These are phyloP conservation scores for Bruguiera parviflora DNA, from an alignment of 345 rosid genomes.

Conservation along the genomic window DNA sequence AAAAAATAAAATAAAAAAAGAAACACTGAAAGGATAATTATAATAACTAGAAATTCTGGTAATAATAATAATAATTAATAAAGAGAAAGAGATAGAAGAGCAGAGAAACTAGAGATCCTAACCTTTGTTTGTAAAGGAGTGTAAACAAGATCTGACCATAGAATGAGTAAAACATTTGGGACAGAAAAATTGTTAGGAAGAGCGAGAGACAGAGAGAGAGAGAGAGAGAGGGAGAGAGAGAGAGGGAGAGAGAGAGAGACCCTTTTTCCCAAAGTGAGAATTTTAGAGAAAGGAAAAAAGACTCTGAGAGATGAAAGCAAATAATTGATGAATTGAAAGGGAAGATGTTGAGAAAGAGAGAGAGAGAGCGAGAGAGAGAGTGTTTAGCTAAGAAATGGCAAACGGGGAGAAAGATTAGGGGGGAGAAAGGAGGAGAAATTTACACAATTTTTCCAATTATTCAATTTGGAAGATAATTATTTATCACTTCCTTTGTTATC, in stretches of 20 bases:
- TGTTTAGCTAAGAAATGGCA: constrained; percentile 31
- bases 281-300: neutral
- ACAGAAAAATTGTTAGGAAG: constrained; percentile 8
- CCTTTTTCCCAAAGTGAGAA: neutral
- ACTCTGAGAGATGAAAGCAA: neutral
- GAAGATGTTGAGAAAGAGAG: neutral
- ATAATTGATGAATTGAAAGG: neutral
- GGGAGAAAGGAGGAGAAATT: constrained; percentile 34
- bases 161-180: constrained; percentile 33
- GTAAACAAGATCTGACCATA: constrained; percentile 39
- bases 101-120: constrained; percentile 5
- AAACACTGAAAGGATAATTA: neutral
- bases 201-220: constrained; percentile 2
- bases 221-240: neutral
- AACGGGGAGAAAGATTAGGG: constrained; percentile 31
- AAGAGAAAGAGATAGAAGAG: neutral
- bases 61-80: neutral
- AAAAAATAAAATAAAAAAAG: neutral
- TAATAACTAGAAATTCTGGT: no score
- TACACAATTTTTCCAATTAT: constrained; percentile 14
- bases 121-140: constrained; percentile 34
- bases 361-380: neutral
- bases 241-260: neutral
- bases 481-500: neutral
- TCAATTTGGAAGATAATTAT: neutral